Evolutionary conservation across 768 basidiomycete species (phyloP), one percentile per base, ranked within the genome.

Genomic region (Pleurotus giganteus): DNA sequence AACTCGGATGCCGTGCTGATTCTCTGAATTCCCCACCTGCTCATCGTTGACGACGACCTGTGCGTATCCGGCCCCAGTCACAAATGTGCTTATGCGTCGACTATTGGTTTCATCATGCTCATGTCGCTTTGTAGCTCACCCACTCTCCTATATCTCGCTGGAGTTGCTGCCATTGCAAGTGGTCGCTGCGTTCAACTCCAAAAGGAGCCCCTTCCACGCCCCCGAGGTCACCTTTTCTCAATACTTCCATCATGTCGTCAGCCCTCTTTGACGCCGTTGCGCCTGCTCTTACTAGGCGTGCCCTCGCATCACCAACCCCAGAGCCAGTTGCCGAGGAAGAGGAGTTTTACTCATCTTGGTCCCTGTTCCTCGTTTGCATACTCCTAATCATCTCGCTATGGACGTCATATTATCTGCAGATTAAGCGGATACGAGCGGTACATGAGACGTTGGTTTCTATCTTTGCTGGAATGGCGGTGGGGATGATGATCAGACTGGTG

Each of bases 401-500:
- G 83, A 97, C 94, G 19, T 94, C 92, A 24, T 99, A 99, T 75
- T 98, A 98, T 66, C 85, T 99, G 3, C 95, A 98, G 78, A 92
- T 98, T 65, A 94, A 95, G 69, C 82, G 89, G 47, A 99, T 99
- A 73, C 85, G 94, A 54, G 89, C 92, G 15, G 83, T 99, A 11
- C 94, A 99, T 63, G 97, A 99, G 73, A 99, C 97, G 0, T 77
- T 98, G 27, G 91, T 99, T 17, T 90, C 95, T 19, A 94, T 98
- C 60, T 85, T 94, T 66, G 94, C 94, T 5, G 94, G 97, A 37
- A 98, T 97, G 93, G 81, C 89, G 27, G 97, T 99, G 39, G 97
- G 97, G 1, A 74, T 97, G 58, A 81, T 97, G 47, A 86, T 98
- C 36, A 78, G 97, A 60, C 75, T 98, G 39, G 86, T 91, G 1